A percentile compares a stretch with the other conserved stretches of the same genome.
Evolutionary conservation across 202 grass and related monocot species (phyloP).

Genomic region (Panicum virgatum): DNA sequence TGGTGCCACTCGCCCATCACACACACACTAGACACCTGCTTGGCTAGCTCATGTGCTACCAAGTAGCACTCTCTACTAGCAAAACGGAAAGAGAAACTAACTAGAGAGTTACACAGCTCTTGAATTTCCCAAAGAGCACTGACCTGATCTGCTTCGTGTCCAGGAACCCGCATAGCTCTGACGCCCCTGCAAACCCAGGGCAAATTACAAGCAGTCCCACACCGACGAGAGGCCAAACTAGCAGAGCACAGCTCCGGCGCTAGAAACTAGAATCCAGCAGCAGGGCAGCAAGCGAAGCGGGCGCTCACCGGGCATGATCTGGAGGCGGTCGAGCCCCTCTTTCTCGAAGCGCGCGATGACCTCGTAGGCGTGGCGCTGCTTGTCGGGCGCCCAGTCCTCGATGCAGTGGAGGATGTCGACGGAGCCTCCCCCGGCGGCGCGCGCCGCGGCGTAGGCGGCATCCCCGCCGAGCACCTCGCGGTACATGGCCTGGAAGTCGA

Average conservation of each 20-base stretch:
- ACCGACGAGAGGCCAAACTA: not conserved
- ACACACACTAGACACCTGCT: too few species aligned
- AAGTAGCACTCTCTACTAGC: too few species aligned
- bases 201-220: not conserved
- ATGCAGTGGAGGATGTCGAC: constrained; percentile 88
- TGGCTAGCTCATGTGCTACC: too few species aligned
- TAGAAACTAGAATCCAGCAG: not conserved
- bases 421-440: constrained; percentile 46
- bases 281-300: not conserved
- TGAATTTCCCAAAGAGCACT: too few species aligned
- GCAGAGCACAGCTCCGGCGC: not conserved
- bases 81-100: too few species aligned
- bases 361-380: constrained; percentile 78
- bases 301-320: constrained; percentile 84
- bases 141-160: constrained; percentile 75
- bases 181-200: constrained; percentile 53
- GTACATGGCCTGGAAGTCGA: constrained; percentile 93
- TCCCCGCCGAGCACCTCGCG: constrained; percentile 79
- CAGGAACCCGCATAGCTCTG: constrained; percentile 71
- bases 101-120: too few species aligned
- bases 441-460: constrained; percentile 48
- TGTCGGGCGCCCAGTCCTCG: constrained; percentile 54
- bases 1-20: too few species aligned
- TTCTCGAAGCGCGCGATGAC: constrained; percentile 83
- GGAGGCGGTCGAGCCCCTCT: constrained; percentile 79